Evolutionary conservation across 2,329 filamentous ascomycete species (phyloP), one percentile per base, ranked within the genome.

Genomic region (Aspergillus intermedius): DNA sequence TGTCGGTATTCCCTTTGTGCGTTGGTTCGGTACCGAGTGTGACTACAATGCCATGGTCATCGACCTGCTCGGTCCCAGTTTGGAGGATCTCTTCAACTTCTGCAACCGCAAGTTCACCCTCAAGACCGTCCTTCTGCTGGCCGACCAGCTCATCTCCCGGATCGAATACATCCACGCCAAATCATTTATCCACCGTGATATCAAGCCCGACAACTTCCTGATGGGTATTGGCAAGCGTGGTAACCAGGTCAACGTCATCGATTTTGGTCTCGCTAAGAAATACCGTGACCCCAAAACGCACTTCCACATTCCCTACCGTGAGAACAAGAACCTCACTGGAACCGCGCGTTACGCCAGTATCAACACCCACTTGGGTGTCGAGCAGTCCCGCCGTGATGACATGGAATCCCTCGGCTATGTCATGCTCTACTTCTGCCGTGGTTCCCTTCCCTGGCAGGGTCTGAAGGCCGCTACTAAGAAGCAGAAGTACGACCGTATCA

Each of bases 31-130:
- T 60, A 97, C 91, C 52, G 93, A 98, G 76, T 97, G 91, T 74
- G 93, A 97, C 77, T 97, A 98, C 83, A 97, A 98, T 75, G 93
- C 93, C 71, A 97, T 98, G 93, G 93, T 98, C 46, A 83, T 97
- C 58, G 93, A 98, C 67, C 84, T 98, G 22, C 87, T 98, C 50
- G 93, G 93, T 35, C 93, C 93, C 59, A 93, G 87, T 65, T 76
- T 98, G 73, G 93, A 98, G 75, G 93, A 98, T 69, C 81, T 98
- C 30, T 98, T 98, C 88, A 97, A 98, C 82, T 97, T 97, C 74
- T 98, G 93, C 84, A 97, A 97, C 84, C 87, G 93, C 73, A 97
- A 97, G 73, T 98, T 97, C 78, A 96, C 93, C 10, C 77, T 98
- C 60, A 98, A 98, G 86, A 98, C 93, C 1, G 93, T 98, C 23